Percentiles rank a stretch among this genome's conserved stretches.
phyloP scores from a whole-genome alignment of 768 basidiomycete species.

The Panaeolus papilionaceus region DNA sequence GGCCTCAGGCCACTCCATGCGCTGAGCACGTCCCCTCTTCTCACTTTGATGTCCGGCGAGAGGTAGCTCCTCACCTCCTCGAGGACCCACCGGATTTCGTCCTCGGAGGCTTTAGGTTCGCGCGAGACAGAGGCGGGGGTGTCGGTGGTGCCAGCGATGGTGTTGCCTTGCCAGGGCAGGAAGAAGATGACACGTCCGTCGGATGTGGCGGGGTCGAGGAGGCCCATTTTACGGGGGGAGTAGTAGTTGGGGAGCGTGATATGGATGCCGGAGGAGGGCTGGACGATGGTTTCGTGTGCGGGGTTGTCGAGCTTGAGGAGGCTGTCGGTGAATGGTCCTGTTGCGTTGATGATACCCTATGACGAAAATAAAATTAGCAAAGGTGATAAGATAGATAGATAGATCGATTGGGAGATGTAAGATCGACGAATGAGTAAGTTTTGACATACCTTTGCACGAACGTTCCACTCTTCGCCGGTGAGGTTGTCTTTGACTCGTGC shows the following conservation, averaged over 20 bases:
- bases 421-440: too few species aligned
- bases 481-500: conserved; percentile 82
- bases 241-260: conserved; percentile 98
- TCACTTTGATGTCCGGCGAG: conserved; percentile 89
- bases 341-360: conserved; percentile 94
- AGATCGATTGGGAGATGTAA: not conserved
- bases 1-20: conserved; percentile 96
- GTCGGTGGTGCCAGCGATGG: conserved; percentile 97
- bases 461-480: conserved; percentile 81
- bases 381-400: not conserved
- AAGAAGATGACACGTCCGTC: conserved; percentile 99
- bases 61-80: conserved; percentile 93
- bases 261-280: conserved; percentile 92
- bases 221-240: conserved; percentile 92
- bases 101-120: conserved; percentile 85
- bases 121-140: conserved; percentile 71
- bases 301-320: conserved; percentile 84
- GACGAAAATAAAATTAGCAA: conserved; percentile 9
- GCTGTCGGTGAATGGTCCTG: conserved; percentile 91
- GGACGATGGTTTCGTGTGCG: conserved; percentile 83
- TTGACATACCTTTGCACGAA: conserved; percentile 72
- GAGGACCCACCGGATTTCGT: conserved; percentile 96
- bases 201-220: conserved; percentile 93
- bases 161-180: conserved; percentile 98
- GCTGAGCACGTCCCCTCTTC: conserved; percentile 92